These are phyloP conservation scores for Cladosporium sp. DNA, from an alignment of 2,329 filamentous ascomycete genomes.

Conservation along the genomic window DNA sequence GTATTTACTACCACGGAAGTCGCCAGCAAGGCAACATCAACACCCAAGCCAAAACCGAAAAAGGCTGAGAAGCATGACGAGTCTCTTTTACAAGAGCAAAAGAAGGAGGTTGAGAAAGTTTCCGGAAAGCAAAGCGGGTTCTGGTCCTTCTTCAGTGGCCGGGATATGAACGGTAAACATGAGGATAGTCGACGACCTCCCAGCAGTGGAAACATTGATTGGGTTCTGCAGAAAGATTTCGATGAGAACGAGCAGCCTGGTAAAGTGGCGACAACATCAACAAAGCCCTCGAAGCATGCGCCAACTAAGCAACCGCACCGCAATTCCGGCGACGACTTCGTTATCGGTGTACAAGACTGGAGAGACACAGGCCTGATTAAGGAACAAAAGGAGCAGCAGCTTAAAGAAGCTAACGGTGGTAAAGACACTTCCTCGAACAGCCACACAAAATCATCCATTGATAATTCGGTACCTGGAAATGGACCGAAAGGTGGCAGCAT, in stretches of 20 bases:
- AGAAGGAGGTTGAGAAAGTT: slow-evolving; percentile 12
- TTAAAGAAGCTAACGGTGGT: slow-evolving; percentile 22
- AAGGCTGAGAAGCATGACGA: slow-evolving; percentile 8
- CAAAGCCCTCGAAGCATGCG: slow-evolving; percentile 28
- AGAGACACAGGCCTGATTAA: slow-evolving; percentile 70
- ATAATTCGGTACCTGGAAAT: slow-evolving; percentile 28
- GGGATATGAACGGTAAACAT: slow-evolving; percentile 6
- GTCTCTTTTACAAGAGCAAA: slow-evolving; percentile 21
- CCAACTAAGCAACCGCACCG: slow-evolving; percentile 16
- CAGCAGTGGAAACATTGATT: slow-evolving; percentile 69
- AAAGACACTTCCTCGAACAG: slow-evolving; percentile 13
- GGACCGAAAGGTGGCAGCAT: slow-evolving; percentile 61
- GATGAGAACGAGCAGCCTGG: slow-evolving; percentile 52
- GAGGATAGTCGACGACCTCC: slow-evolving; percentile 60
- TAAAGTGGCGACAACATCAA: slow-evolving; percentile 17
- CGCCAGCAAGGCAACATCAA: slow-evolving; percentile 17
- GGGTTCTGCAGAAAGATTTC: slow-evolving; percentile 66
- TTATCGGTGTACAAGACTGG: slow-evolving; percentile 85
- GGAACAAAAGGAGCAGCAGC: slow-evolving; percentile 30
- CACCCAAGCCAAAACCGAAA: slow-evolving; percentile 14
- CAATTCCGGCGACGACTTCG: slow-evolving; percentile 58
- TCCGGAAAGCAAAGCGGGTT: slow-evolving; percentile 29
- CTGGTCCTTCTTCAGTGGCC: slow-evolving; percentile 36
- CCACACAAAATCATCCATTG: slow-evolving; percentile 23
- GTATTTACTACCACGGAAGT: slow-evolving; percentile 25